A percentile compares a stretch with the other conserved stretches of the same genome.
These are phyloP conservation scores for Mercurialis annua DNA, from an alignment of 345 rosid species.

Conservation along the genomic window DNA sequence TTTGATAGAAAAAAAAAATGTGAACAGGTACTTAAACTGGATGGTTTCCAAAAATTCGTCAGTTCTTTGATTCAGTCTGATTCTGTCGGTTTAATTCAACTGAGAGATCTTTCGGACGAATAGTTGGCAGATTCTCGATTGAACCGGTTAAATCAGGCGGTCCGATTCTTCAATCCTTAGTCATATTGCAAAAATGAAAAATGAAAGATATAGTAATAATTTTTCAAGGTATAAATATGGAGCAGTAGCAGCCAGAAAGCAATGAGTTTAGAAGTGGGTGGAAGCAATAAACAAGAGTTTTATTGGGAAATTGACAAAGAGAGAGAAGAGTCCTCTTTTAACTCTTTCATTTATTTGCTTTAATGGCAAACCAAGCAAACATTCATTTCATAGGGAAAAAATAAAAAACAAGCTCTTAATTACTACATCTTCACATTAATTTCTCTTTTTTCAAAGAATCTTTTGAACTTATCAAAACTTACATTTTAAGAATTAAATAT, in stretches of 20 bases:
- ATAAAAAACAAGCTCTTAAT: not conserved
- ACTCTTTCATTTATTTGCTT: constrained; percentile 31
- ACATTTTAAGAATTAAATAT: constrained; percentile 1
- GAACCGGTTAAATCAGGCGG: too few relatives aligned
- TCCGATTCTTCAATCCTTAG: too few relatives aligned
- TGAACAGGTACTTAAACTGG: too few relatives aligned
- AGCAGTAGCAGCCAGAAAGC: constrained; percentile 11
- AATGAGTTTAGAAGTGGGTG: constrained; percentile 28
- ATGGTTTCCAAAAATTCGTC: too few relatives aligned
- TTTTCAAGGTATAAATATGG: not conserved
- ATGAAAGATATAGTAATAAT: not conserved
- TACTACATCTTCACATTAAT: not conserved
- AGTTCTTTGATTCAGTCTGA: too few relatives aligned
- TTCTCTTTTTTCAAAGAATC: constrained; percentile 19
- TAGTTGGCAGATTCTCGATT: too few relatives aligned
- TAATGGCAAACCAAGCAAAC: constrained; percentile 39
- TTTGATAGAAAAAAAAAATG: too few relatives aligned
- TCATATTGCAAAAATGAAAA: not conserved
- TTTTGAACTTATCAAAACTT: constrained; percentile 28
- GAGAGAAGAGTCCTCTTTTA: constrained; percentile 26
- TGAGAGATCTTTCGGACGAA: too few relatives aligned
- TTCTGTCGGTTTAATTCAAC: too few relatives aligned
- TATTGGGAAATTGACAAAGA: constrained; percentile 18
- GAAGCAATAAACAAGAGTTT: constrained; percentile 33
- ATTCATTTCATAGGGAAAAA: constrained; percentile 40